phyloP scores from a whole-genome alignment of 2,329 filamentous ascomycete genomes.

The Ophiostoma ips region DNA sequence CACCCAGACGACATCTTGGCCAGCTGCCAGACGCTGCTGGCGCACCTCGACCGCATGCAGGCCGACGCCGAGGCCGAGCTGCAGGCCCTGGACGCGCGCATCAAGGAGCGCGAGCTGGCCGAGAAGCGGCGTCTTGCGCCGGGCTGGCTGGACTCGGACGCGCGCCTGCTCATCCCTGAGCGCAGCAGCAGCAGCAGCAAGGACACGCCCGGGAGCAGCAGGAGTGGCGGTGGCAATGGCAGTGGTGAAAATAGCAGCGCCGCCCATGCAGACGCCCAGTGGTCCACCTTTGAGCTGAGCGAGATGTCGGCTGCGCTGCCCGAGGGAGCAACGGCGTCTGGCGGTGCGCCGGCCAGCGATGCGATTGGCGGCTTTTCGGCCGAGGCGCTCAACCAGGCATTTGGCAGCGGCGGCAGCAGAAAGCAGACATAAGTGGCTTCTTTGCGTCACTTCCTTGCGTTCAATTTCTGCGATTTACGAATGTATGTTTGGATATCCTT shows the following conservation, averaged over 20 bases:
- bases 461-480: too few relatives aligned
- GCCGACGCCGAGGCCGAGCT: slow-evolving; percentile 55
- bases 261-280: background rate
- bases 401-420: slow-evolving; percentile 8
- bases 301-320: slow-evolving; percentile 12
- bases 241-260: background rate
- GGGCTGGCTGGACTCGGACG: slow-evolving; percentile 67
- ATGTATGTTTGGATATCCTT: too few relatives aligned
- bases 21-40: slow-evolving; percentile 65
- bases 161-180: slow-evolving; percentile 55
- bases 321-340: background rate
- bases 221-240: slow-evolving; percentile 12
- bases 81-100: slow-evolving; percentile 53
- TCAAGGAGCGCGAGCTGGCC: slow-evolving; percentile 52
- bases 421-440: background rate
- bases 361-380: slow-evolving; percentile 3
- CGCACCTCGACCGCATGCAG: slow-evolving; percentile 57
- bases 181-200: slow-evolving; percentile 25
- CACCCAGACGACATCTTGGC: slow-evolving; percentile 76
- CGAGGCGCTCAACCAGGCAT: slow-evolving; percentile 11
- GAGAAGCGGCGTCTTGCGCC: slow-evolving; percentile 71
- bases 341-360: background rate
- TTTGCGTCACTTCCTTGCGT: background rate
- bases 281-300: slow-evolving; percentile 3
- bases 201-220: slow-evolving; percentile 17